Evolutionary conservation across 805 yeast genomes (phyloP).

Genomic region (Kregervanrija delftensis): DNA sequence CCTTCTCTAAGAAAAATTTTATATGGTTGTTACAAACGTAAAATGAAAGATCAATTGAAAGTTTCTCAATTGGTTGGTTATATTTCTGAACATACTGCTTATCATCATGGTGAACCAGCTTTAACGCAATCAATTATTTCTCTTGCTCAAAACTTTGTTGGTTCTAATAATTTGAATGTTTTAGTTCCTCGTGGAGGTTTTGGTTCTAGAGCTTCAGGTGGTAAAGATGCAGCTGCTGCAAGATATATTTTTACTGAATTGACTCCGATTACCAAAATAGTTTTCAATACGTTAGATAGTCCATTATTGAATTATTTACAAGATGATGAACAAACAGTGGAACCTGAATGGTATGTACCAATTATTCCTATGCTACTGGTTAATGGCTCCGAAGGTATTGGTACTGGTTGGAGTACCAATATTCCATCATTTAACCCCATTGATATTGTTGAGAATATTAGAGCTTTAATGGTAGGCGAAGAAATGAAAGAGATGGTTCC

Average conservation of each 20-base stretch:
- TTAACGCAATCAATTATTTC: conserved; percentile 87
- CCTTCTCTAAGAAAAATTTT: conserved; percentile 96
- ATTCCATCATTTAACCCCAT: conserved; percentile 86
- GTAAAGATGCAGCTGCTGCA: conserved; percentile 97
- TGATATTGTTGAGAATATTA: conserved; percentile 72
- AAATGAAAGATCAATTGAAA: conserved; percentile 69
- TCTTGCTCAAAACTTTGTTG: conserved; percentile 91
- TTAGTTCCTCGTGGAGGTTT: conserved; percentile 90
- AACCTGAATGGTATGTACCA: conserved; percentile 93
- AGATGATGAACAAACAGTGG: conserved; percentile 91
- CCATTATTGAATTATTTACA: conserved; percentile 72
- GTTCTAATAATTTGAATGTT: conserved; percentile 81
- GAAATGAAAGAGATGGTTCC: conserved; percentile 72
- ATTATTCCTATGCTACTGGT: conserved; percentile 92
- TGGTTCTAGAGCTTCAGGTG: conserved; percentile 95
- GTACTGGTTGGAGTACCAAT: conserved; percentile 97
- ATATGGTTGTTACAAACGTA: conserved; percentile 80
- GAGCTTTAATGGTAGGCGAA: conserved; percentile 65
- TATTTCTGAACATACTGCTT: conserved; percentile 81
- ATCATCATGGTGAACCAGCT: conserved; percentile 93
- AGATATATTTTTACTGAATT: conserved; percentile 92
- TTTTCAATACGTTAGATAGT: conserved; percentile 76
- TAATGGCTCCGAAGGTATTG: conserved; percentile 96
- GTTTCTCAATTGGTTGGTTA: conserved; percentile 89
- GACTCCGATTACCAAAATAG: conserved; percentile 62